Conservation (phyloP, 768 basidiomycete genomes). For the Lactifluus hygrophoroides region DNA sequence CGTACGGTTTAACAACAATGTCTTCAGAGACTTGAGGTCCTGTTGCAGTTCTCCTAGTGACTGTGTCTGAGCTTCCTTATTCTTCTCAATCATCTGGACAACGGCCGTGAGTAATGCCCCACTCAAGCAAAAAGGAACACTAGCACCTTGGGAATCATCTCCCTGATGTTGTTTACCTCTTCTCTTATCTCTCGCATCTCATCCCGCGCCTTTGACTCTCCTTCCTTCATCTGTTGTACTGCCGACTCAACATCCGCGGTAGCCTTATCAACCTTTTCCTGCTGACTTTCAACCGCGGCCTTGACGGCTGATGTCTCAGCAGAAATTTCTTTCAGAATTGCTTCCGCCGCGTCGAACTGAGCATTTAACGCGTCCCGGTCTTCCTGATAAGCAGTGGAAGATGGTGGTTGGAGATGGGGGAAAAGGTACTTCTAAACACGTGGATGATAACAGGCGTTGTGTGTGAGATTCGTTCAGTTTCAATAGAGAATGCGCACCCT, state of each 20-base stretch:
- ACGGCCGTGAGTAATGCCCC: conserved; percentile 1
- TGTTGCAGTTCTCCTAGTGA: conserved; percentile 84
- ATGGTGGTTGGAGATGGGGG: conserved; percentile 86
- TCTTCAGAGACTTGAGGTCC: conserved; percentile 90
- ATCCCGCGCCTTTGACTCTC: conserved; percentile 69
- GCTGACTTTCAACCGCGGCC: conserved; percentile 67
- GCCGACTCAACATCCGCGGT: conserved; percentile 64
- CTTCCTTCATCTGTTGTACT: conserved; percentile 67
- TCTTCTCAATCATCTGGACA: conserved; percentile 86
- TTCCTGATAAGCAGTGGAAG: conserved; percentile 79
- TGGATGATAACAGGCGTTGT: conserved; percentile 4
- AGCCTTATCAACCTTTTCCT: conserved; percentile 58
- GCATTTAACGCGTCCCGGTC: conserved; percentile 78
- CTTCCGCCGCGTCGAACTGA: conserved; percentile 86
- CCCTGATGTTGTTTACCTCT: conserved; percentile 82
- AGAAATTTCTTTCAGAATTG: conserved; percentile 72
- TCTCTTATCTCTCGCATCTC: conserved; percentile 90
- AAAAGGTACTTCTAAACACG: conserved; percentile 73
- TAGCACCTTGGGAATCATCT: conserved; percentile 86
- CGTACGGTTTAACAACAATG: conserved; percentile 71
- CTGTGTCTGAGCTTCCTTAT: conserved; percentile 74
- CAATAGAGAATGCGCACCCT: conserved; percentile 38
- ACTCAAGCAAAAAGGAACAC: conserved; percentile 1
- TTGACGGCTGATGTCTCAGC: conserved; percentile 66
- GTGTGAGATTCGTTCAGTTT: background rate